Evolutionary conservation across 768 basidiomycete species (phyloP), one percentile per base, ranked within the genome.

Genomic region (Xerocomellus amylosporus): DNA sequence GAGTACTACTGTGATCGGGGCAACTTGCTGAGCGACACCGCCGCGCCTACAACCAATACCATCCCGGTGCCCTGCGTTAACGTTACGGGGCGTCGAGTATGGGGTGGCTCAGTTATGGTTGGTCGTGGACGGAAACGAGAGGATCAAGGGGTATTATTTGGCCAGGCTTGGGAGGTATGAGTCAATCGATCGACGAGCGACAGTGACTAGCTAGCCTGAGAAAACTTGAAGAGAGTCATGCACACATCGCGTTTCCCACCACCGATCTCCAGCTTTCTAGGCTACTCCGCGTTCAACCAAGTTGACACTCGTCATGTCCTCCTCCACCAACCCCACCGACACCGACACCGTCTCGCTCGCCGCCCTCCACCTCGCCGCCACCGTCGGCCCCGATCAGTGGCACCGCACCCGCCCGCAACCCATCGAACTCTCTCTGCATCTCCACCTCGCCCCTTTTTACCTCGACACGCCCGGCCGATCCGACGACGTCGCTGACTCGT

Each of bases 371-470:
- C 71, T 81, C 19, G 62, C 75, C 5, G 70, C 75, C 9, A 70
- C 67, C 50, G 64, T 83, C 26, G 81, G 81, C 1, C 61, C 67
- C 0, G 83, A 84, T 55, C 79, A 79, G 59, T 84, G 83, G 83
- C 72, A 74, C 6, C 74, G 74, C 31, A 37, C 52, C 0, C 74
- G 77, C 2, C 53, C 74, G 0, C 87, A 88, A 53, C 82, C 81
- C 0, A 72, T 85, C 51, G 64, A 75, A 14, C 64, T 86, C 60
- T 75, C 75, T 10, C 64, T 88, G 30, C 60, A 63, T 9, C 63
- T 80, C 49, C 74, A 81, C 51, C 72, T 83, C 2, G 43, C 63
- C 19, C 66, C 71, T 0, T 62, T 69, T 2, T 78, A 75, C 56
- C 74, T 89, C 52, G 57, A 75, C 12, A 46, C 60, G 0, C 75